phyloP scores from a whole-genome alignment of 202 grass and related monocot species.

The Panicum hallii region DNA sequence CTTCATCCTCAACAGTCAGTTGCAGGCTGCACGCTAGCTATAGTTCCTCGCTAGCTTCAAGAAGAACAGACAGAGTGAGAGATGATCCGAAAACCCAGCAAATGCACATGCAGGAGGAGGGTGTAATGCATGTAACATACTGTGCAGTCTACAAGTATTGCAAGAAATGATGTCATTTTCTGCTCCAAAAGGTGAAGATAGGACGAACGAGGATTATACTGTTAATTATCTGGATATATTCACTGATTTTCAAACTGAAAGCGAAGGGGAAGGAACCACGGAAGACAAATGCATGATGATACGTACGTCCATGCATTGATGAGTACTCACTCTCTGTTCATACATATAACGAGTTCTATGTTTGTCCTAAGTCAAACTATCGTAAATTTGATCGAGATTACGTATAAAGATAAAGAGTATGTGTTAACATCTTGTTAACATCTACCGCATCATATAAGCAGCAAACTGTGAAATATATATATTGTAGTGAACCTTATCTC shows the following conservation, averaged over 20 bases:
- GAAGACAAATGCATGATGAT: neutral
- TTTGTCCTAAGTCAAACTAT: too few relatives aligned
- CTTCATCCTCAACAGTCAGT: neutral
- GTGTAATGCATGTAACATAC: neutral
- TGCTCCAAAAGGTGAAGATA: neutral
- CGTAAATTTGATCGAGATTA: too few relatives aligned
- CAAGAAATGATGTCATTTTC: neutral
- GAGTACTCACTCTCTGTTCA: too few relatives aligned
- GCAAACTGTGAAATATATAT: too few relatives aligned
- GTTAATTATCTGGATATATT: neutral
- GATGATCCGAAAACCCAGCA: neutral
- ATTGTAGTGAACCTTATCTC: too few relatives aligned
- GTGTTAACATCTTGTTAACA: too few relatives aligned
- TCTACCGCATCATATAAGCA: too few relatives aligned
- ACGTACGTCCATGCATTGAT: too few relatives aligned
- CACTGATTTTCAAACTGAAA: neutral
- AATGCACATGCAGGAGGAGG: neutral
- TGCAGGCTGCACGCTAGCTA: neutral
- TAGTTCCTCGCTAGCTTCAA: neutral
- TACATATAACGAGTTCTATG: too few relatives aligned
- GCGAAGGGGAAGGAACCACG: neutral
- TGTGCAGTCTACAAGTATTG: neutral
- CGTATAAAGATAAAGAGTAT: too few relatives aligned
- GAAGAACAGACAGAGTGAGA: neutral
- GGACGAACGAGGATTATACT: neutral